phyloP scores from a whole-genome alignment of 2,329 filamentous ascomycete species.

The Hypoxylon sp. region DNA sequence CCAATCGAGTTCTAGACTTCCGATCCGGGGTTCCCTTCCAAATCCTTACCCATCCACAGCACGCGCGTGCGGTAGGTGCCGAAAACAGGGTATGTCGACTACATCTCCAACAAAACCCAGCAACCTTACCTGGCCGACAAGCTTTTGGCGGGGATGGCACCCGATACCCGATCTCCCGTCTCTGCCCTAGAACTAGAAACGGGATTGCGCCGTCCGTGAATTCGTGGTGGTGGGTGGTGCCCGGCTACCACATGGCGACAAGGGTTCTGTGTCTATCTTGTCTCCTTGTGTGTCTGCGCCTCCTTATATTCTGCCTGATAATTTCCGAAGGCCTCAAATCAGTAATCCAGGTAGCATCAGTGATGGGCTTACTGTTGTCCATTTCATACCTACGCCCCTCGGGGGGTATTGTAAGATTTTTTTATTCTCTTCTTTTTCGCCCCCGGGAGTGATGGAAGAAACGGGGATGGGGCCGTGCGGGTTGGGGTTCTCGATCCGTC shows the following conservation, averaged over 20 bases:
- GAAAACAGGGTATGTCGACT: conserved; percentile 18
- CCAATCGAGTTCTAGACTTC: conserved; percentile 39
- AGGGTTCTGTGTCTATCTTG: conserved; percentile 42
- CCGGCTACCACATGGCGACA: conserved; percentile 52
- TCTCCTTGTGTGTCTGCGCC: conserved; percentile 7
- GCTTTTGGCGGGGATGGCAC: conserved; percentile 38
- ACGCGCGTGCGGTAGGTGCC: conserved; percentile 15
- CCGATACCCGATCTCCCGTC: conserved; percentile 44
- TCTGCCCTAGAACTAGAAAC: conserved; percentile 42
- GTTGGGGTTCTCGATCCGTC: conserved; percentile 42
- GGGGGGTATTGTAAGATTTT: conserved; percentile 24
- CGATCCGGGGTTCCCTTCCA: conserved; percentile 31
- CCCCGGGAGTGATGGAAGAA: conserved; percentile 27
- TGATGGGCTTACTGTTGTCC: conserved; percentile 29
- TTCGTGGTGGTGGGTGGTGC: conserved; percentile 35
- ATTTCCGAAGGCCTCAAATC: conserved; percentile 49
- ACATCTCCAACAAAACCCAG: conserved; percentile 33
- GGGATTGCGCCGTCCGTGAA: conserved; percentile 45
- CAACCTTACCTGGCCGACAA: conserved; percentile 30
- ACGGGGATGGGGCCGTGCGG: conserved; percentile 38
- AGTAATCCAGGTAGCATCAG: conserved; percentile 29
- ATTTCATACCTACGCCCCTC: conserved; percentile 35
- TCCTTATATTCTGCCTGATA: conserved; percentile 42
- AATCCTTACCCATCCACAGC: conserved; percentile 13
- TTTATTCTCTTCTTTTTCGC: conserved; percentile 12